Conservation (phyloP, 768 basidiomycete species). For the Hygrocybe punicea region DNA sequence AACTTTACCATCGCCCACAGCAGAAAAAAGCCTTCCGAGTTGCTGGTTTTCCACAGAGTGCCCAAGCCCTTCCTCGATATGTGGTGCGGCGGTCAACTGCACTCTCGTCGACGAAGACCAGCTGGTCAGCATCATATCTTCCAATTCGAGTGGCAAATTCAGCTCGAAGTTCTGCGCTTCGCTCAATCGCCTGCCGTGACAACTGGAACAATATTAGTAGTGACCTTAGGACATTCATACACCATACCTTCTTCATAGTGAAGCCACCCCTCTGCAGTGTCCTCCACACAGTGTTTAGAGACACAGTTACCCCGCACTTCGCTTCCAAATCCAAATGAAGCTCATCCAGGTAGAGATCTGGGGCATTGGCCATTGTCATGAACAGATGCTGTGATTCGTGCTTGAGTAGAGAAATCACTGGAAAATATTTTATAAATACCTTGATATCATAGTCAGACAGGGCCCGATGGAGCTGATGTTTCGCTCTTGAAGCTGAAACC, state of each 20-base stretch:
- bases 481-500: not conserved
- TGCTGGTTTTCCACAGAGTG: no score
- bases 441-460: conserved; percentile 2
- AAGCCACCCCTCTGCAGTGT: conserved; percentile 18
- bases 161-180: conserved; percentile 13
- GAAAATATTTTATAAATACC: not conserved
- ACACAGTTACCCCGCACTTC: conserved; percentile 17
- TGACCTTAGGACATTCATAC: not conserved
- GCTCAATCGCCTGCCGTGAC: conserved; percentile 17
- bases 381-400: not conserved
- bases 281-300: conserved; percentile 22
- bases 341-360: conserved; percentile 31
- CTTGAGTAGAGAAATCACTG: not conserved
- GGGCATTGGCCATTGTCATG: conserved; percentile 10
- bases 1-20: no score
- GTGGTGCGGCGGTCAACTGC: no score
- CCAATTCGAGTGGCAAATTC: conserved; percentile 11
- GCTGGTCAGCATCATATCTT: conserved; percentile 15
- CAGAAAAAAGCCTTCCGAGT: no score
- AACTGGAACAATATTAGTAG: conserved; percentile 4
- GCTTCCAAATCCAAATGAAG: conserved; percentile 20
- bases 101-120: no score
- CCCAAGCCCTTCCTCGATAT: no score
- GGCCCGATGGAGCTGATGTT: not conserved
- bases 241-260: conserved; percentile 36